Evolutionary conservation across 1,139 yeast genomes (phyloP).

Genomic region (Trichomonascaceae sp.): DNA sequence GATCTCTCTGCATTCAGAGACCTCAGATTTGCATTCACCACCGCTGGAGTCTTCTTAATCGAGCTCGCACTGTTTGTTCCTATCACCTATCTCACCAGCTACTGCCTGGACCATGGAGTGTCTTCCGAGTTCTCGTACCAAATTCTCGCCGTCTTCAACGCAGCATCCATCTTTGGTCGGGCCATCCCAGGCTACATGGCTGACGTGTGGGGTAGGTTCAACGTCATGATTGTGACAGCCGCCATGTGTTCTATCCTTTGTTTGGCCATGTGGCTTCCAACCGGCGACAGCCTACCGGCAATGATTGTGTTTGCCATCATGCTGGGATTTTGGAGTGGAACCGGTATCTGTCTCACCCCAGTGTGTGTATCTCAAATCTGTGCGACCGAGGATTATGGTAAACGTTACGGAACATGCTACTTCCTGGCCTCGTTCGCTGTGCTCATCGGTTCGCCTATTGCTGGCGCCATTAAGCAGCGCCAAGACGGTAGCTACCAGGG

Average conservation of each 20-base stretch:
- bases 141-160: constrained; percentile 33
- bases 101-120: constrained; percentile 34
- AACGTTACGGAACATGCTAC: constrained; percentile 56
- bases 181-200: constrained; percentile 36
- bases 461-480: constrained; percentile 32
- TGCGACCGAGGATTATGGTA: constrained; percentile 50
- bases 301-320: constrained; percentile 36
- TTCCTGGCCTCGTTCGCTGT: constrained; percentile 49
- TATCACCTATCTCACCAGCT: constrained; percentile 39
- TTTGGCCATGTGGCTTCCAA: constrained; percentile 40
- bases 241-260: constrained; percentile 24
- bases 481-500: constrained; percentile 19
- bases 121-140: constrained; percentile 31
- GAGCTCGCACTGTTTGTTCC: constrained; percentile 41
- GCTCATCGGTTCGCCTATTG: constrained; percentile 39
- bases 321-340: constrained; percentile 42
- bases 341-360: constrained; percentile 35
- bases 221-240: constrained; percentile 35
- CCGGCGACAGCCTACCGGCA: constrained; percentile 31
- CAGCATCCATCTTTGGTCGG: constrained; percentile 37
- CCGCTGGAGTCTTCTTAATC: constrained; percentile 33
- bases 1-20: constrained; percentile 35
- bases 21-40: constrained; percentile 27
- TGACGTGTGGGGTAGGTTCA: constrained; percentile 39
- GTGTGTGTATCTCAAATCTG: constrained; percentile 44